phyloP scores from a whole-genome alignment of 192 early-diverging fungal genomes.

The Dispira simplex region DNA sequence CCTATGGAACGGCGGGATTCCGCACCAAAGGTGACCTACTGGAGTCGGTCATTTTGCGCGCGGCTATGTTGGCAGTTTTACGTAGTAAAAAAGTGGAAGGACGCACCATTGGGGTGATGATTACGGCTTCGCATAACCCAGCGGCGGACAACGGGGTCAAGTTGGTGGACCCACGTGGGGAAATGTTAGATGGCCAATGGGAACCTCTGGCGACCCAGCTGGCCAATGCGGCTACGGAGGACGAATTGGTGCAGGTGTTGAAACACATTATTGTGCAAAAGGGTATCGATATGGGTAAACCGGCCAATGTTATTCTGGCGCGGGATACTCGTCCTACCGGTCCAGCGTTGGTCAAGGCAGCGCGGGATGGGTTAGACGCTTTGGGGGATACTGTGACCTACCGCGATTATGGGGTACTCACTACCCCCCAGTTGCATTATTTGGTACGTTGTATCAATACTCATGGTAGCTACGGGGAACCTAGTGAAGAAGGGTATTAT shows the following conservation, averaged over 20 bases:
- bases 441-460: conserved; percentile 82
- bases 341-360: conserved; percentile 53
- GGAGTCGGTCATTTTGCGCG: conserved; percentile 85
- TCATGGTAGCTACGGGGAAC: conserved; percentile 64
- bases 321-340: conserved; percentile 93
- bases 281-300: conserved; percentile 50
- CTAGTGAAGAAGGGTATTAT: conserved; percentile 85
- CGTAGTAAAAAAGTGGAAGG: conserved; percentile 79
- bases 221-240: conserved; percentile 66
- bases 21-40: conserved; percentile 80
- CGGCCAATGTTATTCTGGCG: conserved; percentile 66
- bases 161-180: conserved; percentile 92
- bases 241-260: conserved; percentile 41
- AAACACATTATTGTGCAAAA: conserved; percentile 41
- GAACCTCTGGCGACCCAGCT: conserved; percentile 79
- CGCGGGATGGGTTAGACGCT: conserved; percentile 68
- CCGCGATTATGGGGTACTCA: conserved; percentile 69
- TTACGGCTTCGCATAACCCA: conserved; percentile 98
- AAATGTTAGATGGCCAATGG: conserved; percentile 97
- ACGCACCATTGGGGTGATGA: conserved; percentile 86
- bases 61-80: conserved; percentile 80
- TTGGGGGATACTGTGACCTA: conserved; percentile 40
- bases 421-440: conserved; percentile 97
- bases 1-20: conserved; percentile 98
- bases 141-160: conserved; percentile 98